Percentiles rank a stretch among this genome's conserved stretches.
These are phyloP conservation scores for Neurospora cerealis DNA, from an alignment of 495 filamentous ascomycete species.

Conservation along the genomic window DNA sequence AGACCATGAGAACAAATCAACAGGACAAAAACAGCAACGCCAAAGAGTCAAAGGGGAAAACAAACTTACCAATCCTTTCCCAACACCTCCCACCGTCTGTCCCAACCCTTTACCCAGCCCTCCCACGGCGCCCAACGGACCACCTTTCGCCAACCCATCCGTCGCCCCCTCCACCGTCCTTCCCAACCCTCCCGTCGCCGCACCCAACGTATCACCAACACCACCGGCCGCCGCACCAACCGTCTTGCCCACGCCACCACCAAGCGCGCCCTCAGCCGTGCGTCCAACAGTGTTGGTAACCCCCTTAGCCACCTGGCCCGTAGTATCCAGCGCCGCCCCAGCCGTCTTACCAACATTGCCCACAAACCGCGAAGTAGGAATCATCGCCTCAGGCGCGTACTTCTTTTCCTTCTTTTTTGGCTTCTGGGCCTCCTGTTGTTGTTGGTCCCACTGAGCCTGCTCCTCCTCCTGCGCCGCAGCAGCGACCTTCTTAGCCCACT, in stretches of 20 bases:
- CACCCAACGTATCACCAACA: slow-evolving; percentile 7
- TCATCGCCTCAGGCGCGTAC: slow-evolving; percentile 13
- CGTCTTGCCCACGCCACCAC: slow-evolving; percentile 4
- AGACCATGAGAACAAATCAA: background rate
- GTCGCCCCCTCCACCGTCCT: slow-evolving; percentile 15
- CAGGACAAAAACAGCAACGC: background rate
- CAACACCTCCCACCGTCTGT: slow-evolving; percentile 16
- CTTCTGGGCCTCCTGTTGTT: background rate
- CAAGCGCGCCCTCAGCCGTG: background rate
- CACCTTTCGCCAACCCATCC: slow-evolving; percentile 13
- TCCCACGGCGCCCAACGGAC: slow-evolving; percentile 14
- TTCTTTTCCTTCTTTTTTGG: slow-evolving; percentile 13
- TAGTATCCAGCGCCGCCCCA: background rate
- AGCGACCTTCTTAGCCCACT: background rate
- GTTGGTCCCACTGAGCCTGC: background rate
- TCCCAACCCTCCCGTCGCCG: background rate
- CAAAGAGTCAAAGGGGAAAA: background rate
- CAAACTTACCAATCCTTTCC: slow-evolving; percentile 8
- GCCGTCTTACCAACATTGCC: background rate
- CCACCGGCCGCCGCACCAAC: slow-evolving; percentile 3
- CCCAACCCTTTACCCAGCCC: slow-evolving; percentile 14
- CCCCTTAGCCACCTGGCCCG: background rate
- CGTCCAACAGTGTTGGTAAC: slow-evolving; percentile 8
- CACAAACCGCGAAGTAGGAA: slow-evolving; percentile 11
- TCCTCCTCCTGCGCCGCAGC: background rate